Percentiles rank a stretch among this genome's conserved stretches.
phyloP scores from a whole-genome alignment of 345 rosid species.

The Populus pruinosa region DNA sequence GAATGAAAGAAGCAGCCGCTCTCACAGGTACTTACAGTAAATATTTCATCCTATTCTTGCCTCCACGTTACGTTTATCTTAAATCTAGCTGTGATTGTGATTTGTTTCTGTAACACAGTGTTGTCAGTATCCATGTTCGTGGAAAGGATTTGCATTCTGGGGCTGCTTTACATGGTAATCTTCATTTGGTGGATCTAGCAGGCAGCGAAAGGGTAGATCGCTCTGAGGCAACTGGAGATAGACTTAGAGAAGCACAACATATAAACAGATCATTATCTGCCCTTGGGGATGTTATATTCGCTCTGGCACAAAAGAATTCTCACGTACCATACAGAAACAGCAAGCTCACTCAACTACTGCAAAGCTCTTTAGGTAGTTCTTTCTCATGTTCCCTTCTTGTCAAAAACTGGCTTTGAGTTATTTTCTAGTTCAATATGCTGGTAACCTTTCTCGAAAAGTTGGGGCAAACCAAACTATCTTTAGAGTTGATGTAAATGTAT shows the following conservation, averaged over 20 bases:
- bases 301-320: slow-evolving; percentile 77
- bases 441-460: background rate
- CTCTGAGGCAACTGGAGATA: slow-evolving; percentile 81
- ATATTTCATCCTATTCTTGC: background rate
- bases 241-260: slow-evolving; percentile 93
- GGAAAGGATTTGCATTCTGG: slow-evolving; percentile 71
- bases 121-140: slow-evolving; percentile 77
- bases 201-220: slow-evolving; percentile 98
- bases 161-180: slow-evolving; percentile 54
- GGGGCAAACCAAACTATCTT: background rate
- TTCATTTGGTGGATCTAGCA: slow-evolving; percentile 93
- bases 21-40: slow-evolving; percentile 62
- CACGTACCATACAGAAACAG: slow-evolving; percentile 96
- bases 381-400: background rate
- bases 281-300: slow-evolving; percentile 89
- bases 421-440: background rate
- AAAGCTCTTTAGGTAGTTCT: slow-evolving; percentile 65
- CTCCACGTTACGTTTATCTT: background rate
- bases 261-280: slow-evolving; percentile 93
- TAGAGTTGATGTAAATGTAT: slow-evolving; percentile 1
- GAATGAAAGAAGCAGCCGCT: slow-evolving; percentile 95
- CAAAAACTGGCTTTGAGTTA: background rate
- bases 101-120: slow-evolving; percentile 40
- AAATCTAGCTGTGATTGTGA: background rate
- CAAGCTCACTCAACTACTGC: slow-evolving; percentile 97